A percentile compares a stretch with the other conserved stretches of the same genome.
Conservation (phyloP, 2,329 filamentous ascomycete genomes). For the Cercospora sp. region DNA sequence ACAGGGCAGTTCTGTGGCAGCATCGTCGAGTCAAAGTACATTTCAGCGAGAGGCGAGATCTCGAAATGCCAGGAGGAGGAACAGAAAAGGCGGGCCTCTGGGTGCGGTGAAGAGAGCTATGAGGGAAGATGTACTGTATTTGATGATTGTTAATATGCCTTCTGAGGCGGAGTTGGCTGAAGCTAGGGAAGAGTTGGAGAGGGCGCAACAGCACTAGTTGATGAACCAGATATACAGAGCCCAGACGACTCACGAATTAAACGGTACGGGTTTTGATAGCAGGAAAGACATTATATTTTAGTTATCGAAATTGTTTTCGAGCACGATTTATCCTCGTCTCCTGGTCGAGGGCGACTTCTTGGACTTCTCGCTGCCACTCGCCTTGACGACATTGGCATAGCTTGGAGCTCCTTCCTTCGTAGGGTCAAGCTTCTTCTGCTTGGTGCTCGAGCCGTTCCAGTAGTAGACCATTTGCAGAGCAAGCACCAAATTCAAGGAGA, state of each 20-base stretch:
- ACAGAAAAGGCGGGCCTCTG: slow-evolving; percentile 46
- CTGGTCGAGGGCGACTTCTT: slow-evolving; percentile 30
- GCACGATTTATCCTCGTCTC: slow-evolving; percentile 36
- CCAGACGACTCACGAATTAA: not conserved
- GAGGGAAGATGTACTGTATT: slow-evolving; percentile 46
- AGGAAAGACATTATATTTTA: not conserved
- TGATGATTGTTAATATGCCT: slow-evolving; percentile 54
- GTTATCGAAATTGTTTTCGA: not conserved
- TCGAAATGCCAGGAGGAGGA: slow-evolving; percentile 4
- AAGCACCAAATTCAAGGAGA: slow-evolving; percentile 82
- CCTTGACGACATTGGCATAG: slow-evolving; percentile 24
- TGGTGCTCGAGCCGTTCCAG: slow-evolving; percentile 68
- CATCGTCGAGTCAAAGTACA: not conserved
- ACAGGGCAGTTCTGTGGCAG: not conserved
- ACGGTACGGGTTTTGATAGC: not conserved
- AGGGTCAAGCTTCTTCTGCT: slow-evolving; percentile 44
- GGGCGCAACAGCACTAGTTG: not conserved
- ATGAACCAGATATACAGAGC: too few relatives aligned
- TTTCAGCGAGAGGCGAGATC: not conserved
- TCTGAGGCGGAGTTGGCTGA: slow-evolving; percentile 44
- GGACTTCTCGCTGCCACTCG: slow-evolving; percentile 42
- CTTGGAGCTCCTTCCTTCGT: slow-evolving; percentile 40
- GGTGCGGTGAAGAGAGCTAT: slow-evolving; percentile 32
- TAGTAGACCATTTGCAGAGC: slow-evolving; percentile 93
- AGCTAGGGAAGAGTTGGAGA: slow-evolving; percentile 28